Evolutionary conservation across 371 early-diverging fungal species (phyloP).

Genomic region (Mucor indicus): DNA sequence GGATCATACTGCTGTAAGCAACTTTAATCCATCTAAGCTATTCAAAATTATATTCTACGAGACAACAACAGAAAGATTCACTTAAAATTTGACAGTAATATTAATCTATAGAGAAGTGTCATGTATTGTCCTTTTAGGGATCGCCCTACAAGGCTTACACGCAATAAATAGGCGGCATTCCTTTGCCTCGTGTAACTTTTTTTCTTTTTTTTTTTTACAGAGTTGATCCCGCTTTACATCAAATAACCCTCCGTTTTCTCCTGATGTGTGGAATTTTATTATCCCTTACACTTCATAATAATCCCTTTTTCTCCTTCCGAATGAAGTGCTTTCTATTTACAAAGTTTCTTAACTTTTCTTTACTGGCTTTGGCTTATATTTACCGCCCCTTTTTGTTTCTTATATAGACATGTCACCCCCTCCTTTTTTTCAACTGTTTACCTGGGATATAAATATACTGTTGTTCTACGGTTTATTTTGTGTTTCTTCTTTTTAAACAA

Average conservation of each 20-base stretch:
- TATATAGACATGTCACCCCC: not conserved
- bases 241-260: constrained; percentile 1
- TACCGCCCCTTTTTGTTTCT: not conserved
- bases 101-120: too few species aligned
- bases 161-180: not conserved
- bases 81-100: too few species aligned
- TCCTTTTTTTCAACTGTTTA: constrained; percentile 2
- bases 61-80: too few species aligned
- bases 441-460: not conserved
- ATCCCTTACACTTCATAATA: constrained; percentile 1
- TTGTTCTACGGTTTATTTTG: not conserved
- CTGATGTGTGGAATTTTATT: constrained; percentile 12
- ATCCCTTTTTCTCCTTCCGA: constrained; percentile 1
- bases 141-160: too few species aligned
- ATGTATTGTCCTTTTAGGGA: too few species aligned
- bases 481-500: not conserved
- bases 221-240: constrained; percentile 17
- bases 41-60: too few species aligned
- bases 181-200: constrained; percentile 2
- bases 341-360: too few species aligned
- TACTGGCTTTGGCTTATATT: not conserved
- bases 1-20: too few species aligned
- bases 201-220: too few species aligned
- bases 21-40: too few species aligned
- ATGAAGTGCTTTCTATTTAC: too few species aligned